phyloP scores from a whole-genome alignment of 257 asterid species.

The Solanum ossicruentum region DNA sequence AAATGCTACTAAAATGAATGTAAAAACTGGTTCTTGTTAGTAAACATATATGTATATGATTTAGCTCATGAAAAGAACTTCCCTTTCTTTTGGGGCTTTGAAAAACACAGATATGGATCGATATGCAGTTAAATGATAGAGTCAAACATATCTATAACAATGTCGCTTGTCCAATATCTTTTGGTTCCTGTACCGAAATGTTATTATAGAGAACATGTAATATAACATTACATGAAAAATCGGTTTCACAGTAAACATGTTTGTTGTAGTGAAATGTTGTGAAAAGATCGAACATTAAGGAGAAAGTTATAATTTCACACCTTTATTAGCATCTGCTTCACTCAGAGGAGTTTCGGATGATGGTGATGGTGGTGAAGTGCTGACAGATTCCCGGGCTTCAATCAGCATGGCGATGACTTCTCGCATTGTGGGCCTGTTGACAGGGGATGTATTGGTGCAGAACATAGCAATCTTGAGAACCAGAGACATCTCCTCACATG shows the following conservation, averaged over 20 bases:
- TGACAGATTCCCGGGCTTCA: conserved; percentile 41
- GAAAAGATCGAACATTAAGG: not conserved
- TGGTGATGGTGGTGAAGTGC: conserved; percentile 34
- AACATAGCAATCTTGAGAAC: conserved; percentile 76
- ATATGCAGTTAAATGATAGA: not conserved
- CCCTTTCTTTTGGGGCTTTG: not conserved
- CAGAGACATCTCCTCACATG: conserved; percentile 54
- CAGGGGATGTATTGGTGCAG: conserved; percentile 74
- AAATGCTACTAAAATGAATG: not conserved
- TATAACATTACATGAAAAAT: not conserved
- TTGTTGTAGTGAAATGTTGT: not conserved
- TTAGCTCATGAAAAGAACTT: not conserved
- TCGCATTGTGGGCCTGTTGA: conserved; percentile 72
- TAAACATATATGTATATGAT: not conserved
- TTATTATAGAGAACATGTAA: not conserved
- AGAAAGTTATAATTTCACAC: not conserved
- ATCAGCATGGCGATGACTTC: conserved; percentile 67
- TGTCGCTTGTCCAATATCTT: not conserved
- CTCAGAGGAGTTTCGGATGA: conserved; percentile 64
- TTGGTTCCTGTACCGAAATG: not conserved
- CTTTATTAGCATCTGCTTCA: conserved; percentile 28
- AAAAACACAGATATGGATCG: not conserved
- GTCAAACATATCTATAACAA: not conserved
- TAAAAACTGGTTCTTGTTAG: not conserved
- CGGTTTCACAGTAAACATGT: not conserved